A percentile compares a stretch with the other conserved stretches of the same genome.
Evolutionary conservation across 139 green algal genomes (phyloP).

Genomic region (Chlorella sp.): DNA sequence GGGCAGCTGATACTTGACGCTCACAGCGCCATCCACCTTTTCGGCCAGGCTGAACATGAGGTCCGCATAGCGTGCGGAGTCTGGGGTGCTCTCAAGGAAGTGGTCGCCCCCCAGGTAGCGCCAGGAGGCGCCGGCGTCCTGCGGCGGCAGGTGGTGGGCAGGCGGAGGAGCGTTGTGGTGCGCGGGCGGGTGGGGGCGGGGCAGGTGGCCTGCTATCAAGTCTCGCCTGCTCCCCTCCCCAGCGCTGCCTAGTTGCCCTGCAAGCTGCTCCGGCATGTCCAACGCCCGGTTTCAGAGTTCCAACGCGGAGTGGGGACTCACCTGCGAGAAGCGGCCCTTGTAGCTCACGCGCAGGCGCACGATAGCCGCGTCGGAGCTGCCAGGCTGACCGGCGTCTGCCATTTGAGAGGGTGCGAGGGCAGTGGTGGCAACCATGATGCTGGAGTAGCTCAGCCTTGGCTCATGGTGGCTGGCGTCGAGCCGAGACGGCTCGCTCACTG

Average conservation of each 20-base stretch:
- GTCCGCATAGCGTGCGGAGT: conserved; percentile 55
- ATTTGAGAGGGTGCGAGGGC: not conserved
- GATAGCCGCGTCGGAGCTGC: not conserved
- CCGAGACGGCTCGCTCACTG: not conserved
- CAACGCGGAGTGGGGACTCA: conserved; percentile 29
- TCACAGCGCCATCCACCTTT: conserved; percentile 66
- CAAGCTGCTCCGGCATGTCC: too few relatives aligned
- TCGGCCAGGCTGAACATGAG: conserved; percentile 68
- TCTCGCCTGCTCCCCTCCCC: not conserved
- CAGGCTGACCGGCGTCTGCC: not conserved
- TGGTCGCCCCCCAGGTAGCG: conserved; percentile 56
- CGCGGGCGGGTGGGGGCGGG: not conserved
- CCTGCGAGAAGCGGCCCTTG: conserved; percentile 45
- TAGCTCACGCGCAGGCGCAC: conserved; percentile 52
- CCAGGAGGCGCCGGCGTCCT: conserved; percentile 40
- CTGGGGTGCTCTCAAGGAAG: conserved; percentile 61
- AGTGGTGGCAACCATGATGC: conserved; percentile 6
- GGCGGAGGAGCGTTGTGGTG: not conserved
- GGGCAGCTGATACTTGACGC: conserved; percentile 65
- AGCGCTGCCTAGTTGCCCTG: not conserved
- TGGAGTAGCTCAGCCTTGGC: not conserved
- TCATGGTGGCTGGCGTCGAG: not conserved
- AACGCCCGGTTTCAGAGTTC: too few relatives aligned
- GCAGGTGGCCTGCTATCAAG: not conserved
- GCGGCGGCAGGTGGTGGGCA: not conserved